Conservation (phyloP, 352 stramenopile genomes). For the Pythium monospermum region DNA sequence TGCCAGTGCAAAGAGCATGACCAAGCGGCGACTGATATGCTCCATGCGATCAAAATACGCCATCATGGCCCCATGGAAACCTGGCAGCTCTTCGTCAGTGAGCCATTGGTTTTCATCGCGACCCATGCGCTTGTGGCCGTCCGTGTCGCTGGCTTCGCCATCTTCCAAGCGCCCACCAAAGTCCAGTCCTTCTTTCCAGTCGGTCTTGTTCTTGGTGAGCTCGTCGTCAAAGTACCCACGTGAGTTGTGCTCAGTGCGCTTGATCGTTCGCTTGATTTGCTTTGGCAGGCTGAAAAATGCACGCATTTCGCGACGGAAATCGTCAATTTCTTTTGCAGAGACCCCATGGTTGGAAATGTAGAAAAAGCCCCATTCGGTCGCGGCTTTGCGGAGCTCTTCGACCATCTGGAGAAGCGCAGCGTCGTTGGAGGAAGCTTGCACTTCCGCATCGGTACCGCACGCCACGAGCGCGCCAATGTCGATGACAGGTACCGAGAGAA, state of each 20-base stretch:
- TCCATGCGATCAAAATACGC: conserved; percentile 48
- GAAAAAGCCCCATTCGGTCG: conserved; percentile 90
- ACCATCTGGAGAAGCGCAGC: conserved; percentile 31
- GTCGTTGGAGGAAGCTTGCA: conserved; percentile 17
- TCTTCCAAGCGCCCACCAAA: conserved; percentile 40
- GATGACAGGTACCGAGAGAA: conserved; percentile 37
- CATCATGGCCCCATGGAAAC: conserved; percentile 48
- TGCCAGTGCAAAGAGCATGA: conserved; percentile 59
- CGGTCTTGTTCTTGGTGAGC: conserved; percentile 90
- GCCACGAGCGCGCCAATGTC: conserved; percentile 48
- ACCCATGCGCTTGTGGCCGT: conserved; percentile 52
- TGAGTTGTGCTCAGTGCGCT: conserved; percentile 75
- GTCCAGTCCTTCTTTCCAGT: conserved; percentile 92
- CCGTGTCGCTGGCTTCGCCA: conserved; percentile 29
- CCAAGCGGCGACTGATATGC: conserved; percentile 41
- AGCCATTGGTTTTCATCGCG: conserved; percentile 87
- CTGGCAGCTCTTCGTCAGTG: conserved; percentile 30
- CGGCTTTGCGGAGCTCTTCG: conserved; percentile 40
- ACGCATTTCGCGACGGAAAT: conserved; percentile 60
- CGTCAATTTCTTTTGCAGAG: conserved; percentile 43
- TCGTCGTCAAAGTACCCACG: conserved; percentile 93
- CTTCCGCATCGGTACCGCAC: conserved; percentile 26
- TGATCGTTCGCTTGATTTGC: conserved; percentile 47
- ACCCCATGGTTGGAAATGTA: conserved; percentile 87
- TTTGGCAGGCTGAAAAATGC: conserved; percentile 82